These are phyloP conservation scores for Microbotryomycetes sp. DNA, from an alignment of 1,284 basidiomycete genomes.

Conservation along the genomic window DNA sequence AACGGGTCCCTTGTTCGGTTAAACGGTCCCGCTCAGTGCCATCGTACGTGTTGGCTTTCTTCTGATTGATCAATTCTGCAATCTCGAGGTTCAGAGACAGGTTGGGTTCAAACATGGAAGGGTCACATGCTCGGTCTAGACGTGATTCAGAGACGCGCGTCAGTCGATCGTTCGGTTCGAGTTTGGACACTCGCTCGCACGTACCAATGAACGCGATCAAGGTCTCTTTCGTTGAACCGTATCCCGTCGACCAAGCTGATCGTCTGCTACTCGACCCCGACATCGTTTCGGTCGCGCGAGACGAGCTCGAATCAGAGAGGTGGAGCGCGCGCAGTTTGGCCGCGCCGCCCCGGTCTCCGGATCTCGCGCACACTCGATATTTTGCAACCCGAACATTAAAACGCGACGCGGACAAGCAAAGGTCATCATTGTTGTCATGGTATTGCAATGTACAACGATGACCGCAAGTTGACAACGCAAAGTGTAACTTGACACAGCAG, in stretches of 20 bases:
- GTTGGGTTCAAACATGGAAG: constrained; percentile 78
- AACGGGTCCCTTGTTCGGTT: neutral
- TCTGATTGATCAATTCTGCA: constrained; percentile 69
- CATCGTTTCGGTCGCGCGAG: too few relatives aligned
- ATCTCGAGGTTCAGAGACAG: constrained; percentile 89
- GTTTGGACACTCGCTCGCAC: neutral
- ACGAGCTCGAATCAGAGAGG: too few relatives aligned
- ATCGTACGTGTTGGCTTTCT: constrained; percentile 92
- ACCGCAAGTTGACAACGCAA: too few relatives aligned
- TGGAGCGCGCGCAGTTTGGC: too few relatives aligned
- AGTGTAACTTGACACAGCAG: too few relatives aligned
- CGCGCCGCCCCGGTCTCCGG: too few relatives aligned
- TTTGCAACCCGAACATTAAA: too few relatives aligned
- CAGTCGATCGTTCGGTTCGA: neutral
- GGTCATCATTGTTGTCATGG: too few relatives aligned
- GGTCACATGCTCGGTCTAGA: constrained; percentile 75
- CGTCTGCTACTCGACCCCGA: too few relatives aligned
- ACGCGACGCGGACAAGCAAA: too few relatives aligned
- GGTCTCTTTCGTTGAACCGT: constrained; percentile 9
- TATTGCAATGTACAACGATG: too few relatives aligned
- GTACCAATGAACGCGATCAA: constrained; percentile 24
- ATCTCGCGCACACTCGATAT: too few relatives aligned
- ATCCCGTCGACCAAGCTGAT: neutral
- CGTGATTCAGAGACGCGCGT: neutral
- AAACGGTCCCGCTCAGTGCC: neutral